A percentile compares a stretch with the other conserved stretches of the same genome.
phyloP scores from a whole-genome alignment of 208 protist species.

The Phytomonas sp. region DNA sequence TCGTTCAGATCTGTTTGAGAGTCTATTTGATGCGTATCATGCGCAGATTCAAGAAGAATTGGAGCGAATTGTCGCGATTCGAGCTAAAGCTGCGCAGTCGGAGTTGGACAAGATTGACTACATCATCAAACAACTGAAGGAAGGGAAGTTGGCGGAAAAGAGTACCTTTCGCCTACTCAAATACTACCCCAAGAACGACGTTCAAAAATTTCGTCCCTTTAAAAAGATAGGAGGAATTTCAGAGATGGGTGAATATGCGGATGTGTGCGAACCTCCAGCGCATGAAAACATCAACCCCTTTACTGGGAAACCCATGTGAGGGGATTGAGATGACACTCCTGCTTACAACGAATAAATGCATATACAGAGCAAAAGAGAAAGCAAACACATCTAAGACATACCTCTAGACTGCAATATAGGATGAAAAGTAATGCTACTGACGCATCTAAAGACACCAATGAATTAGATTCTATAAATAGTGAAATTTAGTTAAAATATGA shows the following conservation, averaged over 20 bases:
- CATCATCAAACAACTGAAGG: slow-evolving; percentile 39
- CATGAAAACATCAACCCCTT: slow-evolving; percentile 83
- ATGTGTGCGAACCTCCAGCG: slow-evolving; percentile 69
- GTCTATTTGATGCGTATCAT: slow-evolving; percentile 32
- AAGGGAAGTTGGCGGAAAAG: slow-evolving; percentile 70
- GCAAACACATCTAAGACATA: not conserved
- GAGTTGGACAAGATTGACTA: slow-evolving; percentile 48
- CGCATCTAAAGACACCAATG: not conserved
- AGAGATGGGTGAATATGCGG: slow-evolving; percentile 68
- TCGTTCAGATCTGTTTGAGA: slow-evolving; percentile 46
- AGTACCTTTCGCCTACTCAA: slow-evolving; percentile 67
- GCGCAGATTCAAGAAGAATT: slow-evolving; percentile 49
- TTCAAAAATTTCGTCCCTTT: slow-evolving; percentile 68
- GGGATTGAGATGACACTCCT: not conserved
- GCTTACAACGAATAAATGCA: not conserved
- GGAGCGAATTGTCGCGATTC: slow-evolving; percentile 51
- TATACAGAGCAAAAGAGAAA: not conserved
- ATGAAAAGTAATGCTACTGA: not conserved
- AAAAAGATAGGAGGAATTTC: slow-evolving; percentile 85
- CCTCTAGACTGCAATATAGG: not conserved
- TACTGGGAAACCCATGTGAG: slow-evolving; percentile 24
- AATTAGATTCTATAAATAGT: not conserved
- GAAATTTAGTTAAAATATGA: not conserved
- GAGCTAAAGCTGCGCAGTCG: slow-evolving; percentile 25
- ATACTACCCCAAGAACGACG: slow-evolving; percentile 83